phyloP scores from a whole-genome alignment of 2,329 filamentous ascomycete genomes.

The Diaporthe vexans region DNA sequence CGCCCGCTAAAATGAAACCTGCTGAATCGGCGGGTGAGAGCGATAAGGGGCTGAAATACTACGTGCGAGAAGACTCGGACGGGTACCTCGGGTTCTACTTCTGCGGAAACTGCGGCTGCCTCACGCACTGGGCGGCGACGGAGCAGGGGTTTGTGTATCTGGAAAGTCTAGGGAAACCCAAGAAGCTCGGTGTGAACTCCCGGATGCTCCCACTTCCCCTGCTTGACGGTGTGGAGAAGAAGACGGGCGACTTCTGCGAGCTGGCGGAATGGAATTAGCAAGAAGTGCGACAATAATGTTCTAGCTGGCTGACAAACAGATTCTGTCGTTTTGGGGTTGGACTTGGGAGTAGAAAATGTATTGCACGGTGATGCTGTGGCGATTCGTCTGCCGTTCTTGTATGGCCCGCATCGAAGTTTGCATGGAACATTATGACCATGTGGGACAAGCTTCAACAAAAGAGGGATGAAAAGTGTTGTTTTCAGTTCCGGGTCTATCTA shows the following conservation, averaged over 20 bases:
- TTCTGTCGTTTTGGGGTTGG: background rate
- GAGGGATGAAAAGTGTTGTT: too few relatives aligned
- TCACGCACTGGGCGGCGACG: constrained; percentile 41
- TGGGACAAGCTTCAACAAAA: too few relatives aligned
- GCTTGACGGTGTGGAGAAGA: constrained; percentile 26
- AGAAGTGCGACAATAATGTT: background rate
- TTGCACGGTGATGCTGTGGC: too few relatives aligned
- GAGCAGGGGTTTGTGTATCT: background rate
- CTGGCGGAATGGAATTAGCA: background rate
- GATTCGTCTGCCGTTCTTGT: too few relatives aligned
- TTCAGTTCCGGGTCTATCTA: background rate
- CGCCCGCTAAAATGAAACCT: background rate
- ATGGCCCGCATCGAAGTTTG: too few relatives aligned
- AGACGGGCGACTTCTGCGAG: background rate
- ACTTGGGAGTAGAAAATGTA: too few relatives aligned
- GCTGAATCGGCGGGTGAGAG: fast-evolving
- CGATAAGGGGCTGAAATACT: background rate
- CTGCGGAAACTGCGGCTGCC: constrained; percentile 39
- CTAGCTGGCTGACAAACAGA: background rate
- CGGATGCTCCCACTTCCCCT: constrained; percentile 4
- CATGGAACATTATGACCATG: too few relatives aligned
- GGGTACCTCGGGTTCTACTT: constrained; percentile 34
- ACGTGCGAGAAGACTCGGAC: constrained; percentile 24
- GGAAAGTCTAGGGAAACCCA: background rate
- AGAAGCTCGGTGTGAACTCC: constrained; percentile 22